These are phyloP conservation scores for Usnea hakonensis DNA, from an alignment of 495 filamentous ascomycete species.

Conservation along the genomic window DNA sequence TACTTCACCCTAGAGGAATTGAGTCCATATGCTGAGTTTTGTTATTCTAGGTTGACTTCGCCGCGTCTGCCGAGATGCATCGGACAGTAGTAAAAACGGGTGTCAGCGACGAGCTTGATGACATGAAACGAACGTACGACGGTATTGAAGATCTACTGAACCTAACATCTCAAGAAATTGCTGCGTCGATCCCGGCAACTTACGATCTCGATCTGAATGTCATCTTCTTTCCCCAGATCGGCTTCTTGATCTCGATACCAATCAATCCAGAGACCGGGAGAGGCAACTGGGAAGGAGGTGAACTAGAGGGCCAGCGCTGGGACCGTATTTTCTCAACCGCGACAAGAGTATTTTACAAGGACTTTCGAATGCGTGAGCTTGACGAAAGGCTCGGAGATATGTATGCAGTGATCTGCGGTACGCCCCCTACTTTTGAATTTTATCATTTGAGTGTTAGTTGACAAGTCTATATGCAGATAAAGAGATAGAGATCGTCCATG, in stretches of 20 bases:
- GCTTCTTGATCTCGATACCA: slow-evolving; percentile 75
- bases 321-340: slow-evolving; percentile 69
- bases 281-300: slow-evolving; percentile 58
- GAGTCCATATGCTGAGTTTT: slow-evolving; percentile 10
- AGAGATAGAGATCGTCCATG: slow-evolving; percentile 84
- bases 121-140: slow-evolving; percentile 67
- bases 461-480: slow-evolving; percentile 50
- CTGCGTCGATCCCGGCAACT: slow-evolving; percentile 51
- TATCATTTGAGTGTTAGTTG: slow-evolving; percentile 7
- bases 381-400: slow-evolving; percentile 79
- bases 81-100: slow-evolving; percentile 66
- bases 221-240: slow-evolving; percentile 84
- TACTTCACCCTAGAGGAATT: background rate
- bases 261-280: slow-evolving; percentile 53
- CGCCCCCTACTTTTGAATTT: slow-evolving; percentile 17
- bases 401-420: slow-evolving; percentile 74
- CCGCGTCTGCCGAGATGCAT: slow-evolving; percentile 64
- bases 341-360: slow-evolving; percentile 78
- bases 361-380: slow-evolving; percentile 71
- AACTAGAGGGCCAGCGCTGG: slow-evolving; percentile 54
- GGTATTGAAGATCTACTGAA: slow-evolving; percentile 68
- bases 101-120: slow-evolving; percentile 68
- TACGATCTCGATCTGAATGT: slow-evolving; percentile 61
- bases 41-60: slow-evolving; percentile 63
- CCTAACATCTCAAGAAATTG: slow-evolving; percentile 53